Conservation (phyloP, 2,329 filamentous ascomycete genomes). For the Diplodia mutila region DNA sequence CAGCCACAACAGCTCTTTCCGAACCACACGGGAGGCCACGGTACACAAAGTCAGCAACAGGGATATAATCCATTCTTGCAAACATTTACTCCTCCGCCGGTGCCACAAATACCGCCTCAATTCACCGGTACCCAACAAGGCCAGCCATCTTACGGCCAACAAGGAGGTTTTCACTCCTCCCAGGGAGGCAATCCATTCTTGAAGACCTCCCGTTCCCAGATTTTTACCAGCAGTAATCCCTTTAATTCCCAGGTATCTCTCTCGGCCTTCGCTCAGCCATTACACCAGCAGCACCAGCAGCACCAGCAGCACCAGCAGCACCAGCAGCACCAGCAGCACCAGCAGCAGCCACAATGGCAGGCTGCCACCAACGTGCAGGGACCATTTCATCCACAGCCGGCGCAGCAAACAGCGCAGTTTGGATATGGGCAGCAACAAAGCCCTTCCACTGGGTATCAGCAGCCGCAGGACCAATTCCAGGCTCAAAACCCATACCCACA, state of each 20-base stretch:
- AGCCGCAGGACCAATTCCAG: slow-evolving; percentile 26
- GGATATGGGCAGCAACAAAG: slow-evolving; percentile 31
- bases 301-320: slow-evolving; percentile 39
- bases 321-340: slow-evolving; percentile 25
- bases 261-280: slow-evolving; percentile 41
- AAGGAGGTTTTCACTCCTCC: slow-evolving; percentile 35
- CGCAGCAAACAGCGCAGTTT: slow-evolving; percentile 33
- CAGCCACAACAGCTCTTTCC: slow-evolving; percentile 68
- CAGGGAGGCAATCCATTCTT: slow-evolving; percentile 48
- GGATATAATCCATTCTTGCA: slow-evolving; percentile 48
- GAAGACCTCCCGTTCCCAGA: slow-evolving; percentile 47
- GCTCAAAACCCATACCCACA: slow-evolving; percentile 26
- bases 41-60: slow-evolving; percentile 43
- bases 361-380: slow-evolving; percentile 13
- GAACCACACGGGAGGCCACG: slow-evolving; percentile 70
- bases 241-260: slow-evolving; percentile 37
- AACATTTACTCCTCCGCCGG: slow-evolving; percentile 46
- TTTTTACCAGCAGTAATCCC: slow-evolving; percentile 47
- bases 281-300: slow-evolving; percentile 38
- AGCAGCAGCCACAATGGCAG: slow-evolving; percentile 38
- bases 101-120: slow-evolving; percentile 46
- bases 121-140: slow-evolving; percentile 35
- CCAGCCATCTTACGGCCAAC: slow-evolving; percentile 33
- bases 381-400: slow-evolving; percentile 30
- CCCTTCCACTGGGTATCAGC: slow-evolving; percentile 27